phyloP scores from a whole-genome alignment of 805 yeast species.

The Kodamaea jinghongensis region DNA sequence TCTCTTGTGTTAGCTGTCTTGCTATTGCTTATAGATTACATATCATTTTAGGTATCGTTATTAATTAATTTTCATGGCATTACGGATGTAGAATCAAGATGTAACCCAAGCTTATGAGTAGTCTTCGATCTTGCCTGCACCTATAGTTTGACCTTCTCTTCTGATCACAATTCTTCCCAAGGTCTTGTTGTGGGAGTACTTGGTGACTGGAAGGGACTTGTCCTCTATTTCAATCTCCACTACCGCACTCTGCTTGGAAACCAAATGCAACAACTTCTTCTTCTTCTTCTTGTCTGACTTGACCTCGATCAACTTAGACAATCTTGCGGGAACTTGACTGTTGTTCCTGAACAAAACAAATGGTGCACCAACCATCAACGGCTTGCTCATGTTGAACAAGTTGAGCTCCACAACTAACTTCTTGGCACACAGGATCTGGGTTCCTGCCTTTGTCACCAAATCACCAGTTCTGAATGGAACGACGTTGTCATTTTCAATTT shows the following conservation, averaged over 20 bases:
- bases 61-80: neutral
- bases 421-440: constrained; percentile 25
- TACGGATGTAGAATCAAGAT: too few species aligned
- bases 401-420: constrained; percentile 27
- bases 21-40: constrained; percentile 53
- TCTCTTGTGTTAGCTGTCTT: constrained; percentile 57
- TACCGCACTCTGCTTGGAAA: constrained; percentile 56
- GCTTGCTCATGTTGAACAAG: constrained; percentile 52
- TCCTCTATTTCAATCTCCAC: constrained; percentile 54
- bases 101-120: constrained; percentile 4
- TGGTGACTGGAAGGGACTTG: constrained; percentile 51
- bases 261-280: constrained; percentile 47
- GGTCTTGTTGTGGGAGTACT: constrained; percentile 44
- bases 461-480: constrained; percentile 66
- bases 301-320: constrained; percentile 43
- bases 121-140: constrained; percentile 52
- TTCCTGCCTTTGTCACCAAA: constrained; percentile 29
- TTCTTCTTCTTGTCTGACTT: constrained; percentile 23
- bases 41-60: constrained; percentile 17
- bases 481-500: constrained; percentile 46
- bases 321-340: constrained; percentile 65
- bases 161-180: constrained; percentile 70
- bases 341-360: constrained; percentile 76
- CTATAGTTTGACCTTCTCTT: constrained; percentile 66
- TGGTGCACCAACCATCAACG: constrained; percentile 77